phyloP scores from a whole-genome alignment of 192 early-diverging fungal genomes.

The Backusella australiensis region DNA sequence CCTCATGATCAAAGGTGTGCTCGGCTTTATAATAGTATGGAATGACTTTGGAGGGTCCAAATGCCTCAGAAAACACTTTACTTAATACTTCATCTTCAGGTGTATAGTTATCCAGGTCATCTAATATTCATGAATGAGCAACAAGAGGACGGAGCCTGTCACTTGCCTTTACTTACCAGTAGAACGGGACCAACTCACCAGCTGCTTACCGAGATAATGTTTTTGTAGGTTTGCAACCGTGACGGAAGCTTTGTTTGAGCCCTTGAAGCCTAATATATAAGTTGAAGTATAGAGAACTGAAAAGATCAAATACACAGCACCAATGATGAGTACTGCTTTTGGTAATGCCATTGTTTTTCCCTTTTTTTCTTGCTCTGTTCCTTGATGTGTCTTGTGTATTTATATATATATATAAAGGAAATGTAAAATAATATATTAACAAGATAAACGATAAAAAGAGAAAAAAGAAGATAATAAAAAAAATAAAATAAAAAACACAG shows the following conservation, averaged over 20 bases:
- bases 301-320: constrained; percentile 26
- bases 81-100: constrained; percentile 50
- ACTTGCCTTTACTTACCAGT: neutral
- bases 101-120: constrained; percentile 11
- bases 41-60: constrained; percentile 54
- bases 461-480: neutral
- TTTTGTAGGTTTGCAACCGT: neutral
- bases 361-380: neutral
- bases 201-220: neutral
- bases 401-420: neutral
- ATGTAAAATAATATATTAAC: neutral
- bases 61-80: constrained; percentile 50
- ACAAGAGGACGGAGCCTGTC: too few relatives aligned
- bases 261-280: constrained; percentile 8
- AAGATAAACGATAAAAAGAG: neutral
- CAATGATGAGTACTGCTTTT: constrained; percentile 19
- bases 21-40: constrained; percentile 48
- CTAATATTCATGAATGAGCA: neutral
- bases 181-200: neutral
- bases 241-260: neutral
- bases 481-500: neutral
- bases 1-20: constrained; percentile 40
- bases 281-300: constrained; percentile 30
- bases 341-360: neutral
- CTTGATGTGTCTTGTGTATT: neutral